Base-by-base conservation (phyloP, 2,329 filamentous ascomycete species). In the Fusarium fracticaudum region DNA sequence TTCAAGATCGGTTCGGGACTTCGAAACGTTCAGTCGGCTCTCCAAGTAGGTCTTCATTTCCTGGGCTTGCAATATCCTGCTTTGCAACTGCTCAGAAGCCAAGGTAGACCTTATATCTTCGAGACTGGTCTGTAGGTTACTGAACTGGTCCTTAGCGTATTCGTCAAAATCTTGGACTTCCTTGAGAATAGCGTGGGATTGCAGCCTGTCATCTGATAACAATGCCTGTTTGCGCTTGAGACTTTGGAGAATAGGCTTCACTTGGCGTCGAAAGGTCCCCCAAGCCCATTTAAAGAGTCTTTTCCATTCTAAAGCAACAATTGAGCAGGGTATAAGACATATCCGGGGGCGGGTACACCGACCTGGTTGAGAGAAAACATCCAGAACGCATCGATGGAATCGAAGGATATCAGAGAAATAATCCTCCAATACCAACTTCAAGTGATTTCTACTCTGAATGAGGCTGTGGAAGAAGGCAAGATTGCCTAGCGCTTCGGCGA, bases 281-380 rank as follows among this genome's bases (percentile, higher is more conserved):
- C 66, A 67, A 0, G 54, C 40, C 18, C 35, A 60, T 26, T 41
- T 17, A 1, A 44, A 67, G 0, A 60, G 0, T 12, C 29, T 8
- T 4, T 44, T 60, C 41, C 47, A 53, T 11, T 45, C 65, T 68
- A 6, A 0, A 0, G 29, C 29, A 31, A 31, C 29, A 29, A 29
- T 29, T 29, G 29, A 29, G 29, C 29, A 29, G 29, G 3, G 29
- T 29, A 8, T 29, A 29, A 29, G 29, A 3, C 3, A 29, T 29
- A 29, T 29, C 29, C 6, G 26, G 26, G 26, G 26, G 26, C 26
- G 8, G 6, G 3, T 20, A 1, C 1, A 24, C 40, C 0, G 4
- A 67, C 66, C 29, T 7, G 66, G 66, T 0, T 37, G 17, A 0
- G 63, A 61, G 9, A 69, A 69, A 0, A 69, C 54, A 4, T 51